Conservation (phyloP, 2,329 filamentous ascomycete species). For the Aureobasidium mangrovei region DNA sequence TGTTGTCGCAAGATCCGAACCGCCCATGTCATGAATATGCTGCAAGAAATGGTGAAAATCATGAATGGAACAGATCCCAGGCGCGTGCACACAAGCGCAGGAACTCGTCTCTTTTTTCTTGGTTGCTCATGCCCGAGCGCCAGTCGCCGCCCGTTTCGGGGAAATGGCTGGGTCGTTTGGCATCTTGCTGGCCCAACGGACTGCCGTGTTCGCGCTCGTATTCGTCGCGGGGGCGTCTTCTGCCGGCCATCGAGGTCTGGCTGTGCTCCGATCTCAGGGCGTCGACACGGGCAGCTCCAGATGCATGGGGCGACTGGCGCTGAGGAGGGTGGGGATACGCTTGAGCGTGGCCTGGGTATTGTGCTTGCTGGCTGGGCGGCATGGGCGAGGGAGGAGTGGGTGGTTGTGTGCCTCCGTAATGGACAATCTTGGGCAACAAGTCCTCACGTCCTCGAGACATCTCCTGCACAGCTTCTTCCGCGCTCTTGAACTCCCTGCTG, state of each 20-base stretch:
- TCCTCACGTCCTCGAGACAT: constrained; percentile 88
- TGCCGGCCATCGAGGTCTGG: constrained; percentile 37
- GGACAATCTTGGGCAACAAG: constrained; percentile 82
- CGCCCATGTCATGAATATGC: not conserved
- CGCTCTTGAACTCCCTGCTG: constrained; percentile 82
- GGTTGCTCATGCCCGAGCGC: constrained; percentile 75
- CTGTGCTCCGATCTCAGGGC: constrained; percentile 15
- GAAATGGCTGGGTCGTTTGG: constrained; percentile 34
- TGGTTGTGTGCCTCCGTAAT: constrained; percentile 89
- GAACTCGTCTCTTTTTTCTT: constrained; percentile 90
- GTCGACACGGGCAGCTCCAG: constrained; percentile 16
- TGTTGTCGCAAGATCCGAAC: not conserved
- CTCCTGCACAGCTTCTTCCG: constrained; percentile 88
- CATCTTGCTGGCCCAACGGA: constrained; percentile 71
- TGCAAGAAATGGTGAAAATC: not conserved
- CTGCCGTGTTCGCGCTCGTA: constrained; percentile 83
- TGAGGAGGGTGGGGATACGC: constrained; percentile 15
- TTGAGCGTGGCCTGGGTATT: constrained; percentile 12
- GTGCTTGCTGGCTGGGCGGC: constrained; percentile 31
- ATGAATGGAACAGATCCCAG: constrained; percentile 83
- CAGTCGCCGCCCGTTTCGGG: constrained; percentile 23
- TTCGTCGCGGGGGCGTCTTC: constrained; percentile 74
- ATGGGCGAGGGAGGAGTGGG: constrained; percentile 81
- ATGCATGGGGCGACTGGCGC: constrained; percentile 17
- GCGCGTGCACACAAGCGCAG: constrained; percentile 75